These are phyloP conservation scores for Xylaria sp. DNA, from an alignment of 2,329 filamentous ascomycete species.

Conservation along the genomic window DNA sequence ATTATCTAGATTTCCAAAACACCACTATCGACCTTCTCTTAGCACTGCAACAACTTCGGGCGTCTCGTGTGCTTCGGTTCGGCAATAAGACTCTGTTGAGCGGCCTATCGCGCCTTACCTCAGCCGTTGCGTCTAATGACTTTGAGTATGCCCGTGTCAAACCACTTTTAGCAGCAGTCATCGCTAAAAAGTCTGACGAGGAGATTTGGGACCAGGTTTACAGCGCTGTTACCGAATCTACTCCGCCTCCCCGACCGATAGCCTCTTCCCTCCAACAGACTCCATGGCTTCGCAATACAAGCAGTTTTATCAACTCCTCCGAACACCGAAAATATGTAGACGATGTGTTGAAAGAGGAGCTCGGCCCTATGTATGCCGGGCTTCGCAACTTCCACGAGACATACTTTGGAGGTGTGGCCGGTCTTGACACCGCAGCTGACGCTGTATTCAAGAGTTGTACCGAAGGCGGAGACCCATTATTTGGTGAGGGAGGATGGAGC, in stretches of 20 bases:
- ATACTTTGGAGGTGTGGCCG: slow-evolving; percentile 50
- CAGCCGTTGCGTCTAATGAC: slow-evolving; percentile 36
- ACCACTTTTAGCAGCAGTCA: slow-evolving; percentile 49
- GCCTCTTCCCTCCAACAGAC: slow-evolving; percentile 47
- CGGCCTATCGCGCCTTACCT: slow-evolving; percentile 42
- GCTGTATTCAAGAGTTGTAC: slow-evolving; percentile 51
- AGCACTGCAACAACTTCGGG: background rate
- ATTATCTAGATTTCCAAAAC: too few species aligned
- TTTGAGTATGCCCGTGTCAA: slow-evolving; percentile 45
- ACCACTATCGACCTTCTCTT: too few species aligned
- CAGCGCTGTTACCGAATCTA: slow-evolving; percentile 51
- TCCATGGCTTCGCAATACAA: slow-evolving; percentile 47
- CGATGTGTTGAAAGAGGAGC: slow-evolving; percentile 50
- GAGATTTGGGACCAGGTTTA: slow-evolving; percentile 55
- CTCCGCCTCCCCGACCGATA: slow-evolving; percentile 47
- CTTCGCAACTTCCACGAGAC: slow-evolving; percentile 50
- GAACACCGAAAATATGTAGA: slow-evolving; percentile 51
- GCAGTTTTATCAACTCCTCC: slow-evolving; percentile 53
- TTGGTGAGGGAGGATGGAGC: slow-evolving; percentile 37
- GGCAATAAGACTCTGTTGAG: background rate
- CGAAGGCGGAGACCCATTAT: slow-evolving; percentile 47
- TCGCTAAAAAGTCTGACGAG: slow-evolving; percentile 45
- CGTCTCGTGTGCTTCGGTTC: background rate
- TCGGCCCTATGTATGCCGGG: slow-evolving; percentile 51
- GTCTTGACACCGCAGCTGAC: slow-evolving; percentile 49